These are phyloP conservation scores for Trichoderma guizhouense DNA, from an alignment of 2,329 filamentous ascomycete species.

Conservation along the genomic window DNA sequence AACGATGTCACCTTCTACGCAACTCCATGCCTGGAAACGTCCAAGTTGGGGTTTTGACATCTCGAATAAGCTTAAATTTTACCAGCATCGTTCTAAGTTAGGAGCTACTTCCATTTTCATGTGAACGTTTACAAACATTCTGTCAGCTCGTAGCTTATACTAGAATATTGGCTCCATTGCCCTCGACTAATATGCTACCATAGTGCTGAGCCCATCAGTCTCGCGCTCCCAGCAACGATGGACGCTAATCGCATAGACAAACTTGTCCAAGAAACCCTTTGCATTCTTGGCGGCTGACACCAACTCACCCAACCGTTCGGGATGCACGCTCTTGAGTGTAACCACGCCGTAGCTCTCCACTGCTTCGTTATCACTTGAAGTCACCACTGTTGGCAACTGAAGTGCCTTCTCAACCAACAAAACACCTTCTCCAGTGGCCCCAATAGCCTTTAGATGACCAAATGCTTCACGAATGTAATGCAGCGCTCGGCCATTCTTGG, in stretches of 20 bases:
- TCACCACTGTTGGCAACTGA: constrained; percentile 38
- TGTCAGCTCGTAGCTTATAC: background rate
- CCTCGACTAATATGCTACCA: constrained; percentile 61
- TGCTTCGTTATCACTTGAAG: constrained; percentile 47
- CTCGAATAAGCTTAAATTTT: background rate
- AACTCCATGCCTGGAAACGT: background rate
- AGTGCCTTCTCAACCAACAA: constrained; percentile 55
- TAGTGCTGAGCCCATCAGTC: constrained; percentile 61
- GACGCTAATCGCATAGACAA: constrained; percentile 65
- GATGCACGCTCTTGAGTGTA: constrained; percentile 54
- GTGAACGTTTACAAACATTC: background rate
- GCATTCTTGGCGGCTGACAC: constrained; percentile 64
- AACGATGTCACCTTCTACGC: background rate
- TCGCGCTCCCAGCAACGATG: constrained; percentile 75
- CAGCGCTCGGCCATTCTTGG: constrained; percentile 66
- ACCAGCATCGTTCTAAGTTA: background rate
- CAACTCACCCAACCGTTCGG: constrained; percentile 58
- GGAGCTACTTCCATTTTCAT: background rate
- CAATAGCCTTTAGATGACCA: constrained; percentile 76
- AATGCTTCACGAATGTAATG: constrained; percentile 81
- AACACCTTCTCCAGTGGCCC: constrained; percentile 69
- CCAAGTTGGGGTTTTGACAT: background rate
- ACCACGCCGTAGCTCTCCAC: constrained; percentile 73
- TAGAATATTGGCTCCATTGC: background rate
- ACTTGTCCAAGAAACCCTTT: constrained; percentile 66